Conservation (phyloP, 2,329 filamentous ascomycete genomes). For the Achaetomium macrosporum region DNA sequence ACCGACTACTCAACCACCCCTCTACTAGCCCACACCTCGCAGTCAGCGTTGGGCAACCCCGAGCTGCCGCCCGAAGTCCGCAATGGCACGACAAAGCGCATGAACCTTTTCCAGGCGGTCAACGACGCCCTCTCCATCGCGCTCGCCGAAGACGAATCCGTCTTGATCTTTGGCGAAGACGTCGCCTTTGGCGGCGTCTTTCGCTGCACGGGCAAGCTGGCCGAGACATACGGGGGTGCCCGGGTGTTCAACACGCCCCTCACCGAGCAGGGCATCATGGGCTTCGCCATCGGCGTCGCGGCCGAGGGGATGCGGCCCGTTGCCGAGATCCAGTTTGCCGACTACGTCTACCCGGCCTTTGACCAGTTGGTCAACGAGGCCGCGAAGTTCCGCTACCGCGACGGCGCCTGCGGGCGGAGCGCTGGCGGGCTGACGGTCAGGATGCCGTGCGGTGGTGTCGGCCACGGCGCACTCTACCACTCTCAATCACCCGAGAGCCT, state of each 20-base stretch:
- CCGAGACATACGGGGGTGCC: constrained; percentile 78
- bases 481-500: constrained; percentile 84
- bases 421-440: constrained; percentile 77
- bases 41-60: constrained; percentile 61
- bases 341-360: constrained; percentile 89
- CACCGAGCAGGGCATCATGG: constrained; percentile 88
- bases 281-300: constrained; percentile 85
- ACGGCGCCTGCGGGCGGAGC: constrained; percentile 51
- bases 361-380: constrained; percentile 94
- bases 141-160: constrained; percentile 74
- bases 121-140: constrained; percentile 84
- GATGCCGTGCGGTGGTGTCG: constrained; percentile 87
- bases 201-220: constrained; percentile 84
- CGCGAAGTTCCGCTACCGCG: constrained; percentile 78
- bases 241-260: constrained; percentile 95
- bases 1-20: constrained; percentile 81
- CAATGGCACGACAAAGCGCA: constrained; percentile 69
- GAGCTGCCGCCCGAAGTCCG: constrained; percentile 64
- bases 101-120: constrained; percentile 92
- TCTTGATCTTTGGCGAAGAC: constrained; percentile 92
- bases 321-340: constrained; percentile 92
- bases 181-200: constrained; percentile 97
- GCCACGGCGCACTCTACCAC: constrained; percentile 83
- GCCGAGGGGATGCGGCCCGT: constrained; percentile 89
- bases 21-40: constrained; percentile 73